A percentile compares a stretch with the other conserved stretches of the same genome.
Evolutionary conservation across 2,329 filamentous ascomycete genomes (phyloP).

Genomic region (Phialophora expanda): DNA sequence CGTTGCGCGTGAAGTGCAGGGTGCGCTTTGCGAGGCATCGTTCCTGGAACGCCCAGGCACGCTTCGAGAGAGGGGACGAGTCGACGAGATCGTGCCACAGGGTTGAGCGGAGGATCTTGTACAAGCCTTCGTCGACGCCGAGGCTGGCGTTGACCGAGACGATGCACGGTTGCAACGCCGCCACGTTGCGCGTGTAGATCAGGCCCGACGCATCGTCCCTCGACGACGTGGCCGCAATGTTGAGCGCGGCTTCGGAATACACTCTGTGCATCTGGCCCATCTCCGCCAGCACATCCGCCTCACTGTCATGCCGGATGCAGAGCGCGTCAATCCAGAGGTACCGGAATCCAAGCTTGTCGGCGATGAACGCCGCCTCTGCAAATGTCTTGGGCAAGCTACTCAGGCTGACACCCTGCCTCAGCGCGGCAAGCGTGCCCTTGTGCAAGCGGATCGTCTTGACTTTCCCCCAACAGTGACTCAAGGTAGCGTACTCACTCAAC

Average conservation of each 20-base stretch:
- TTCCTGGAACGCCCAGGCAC: slow-evolving; percentile 41
- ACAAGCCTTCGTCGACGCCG: slow-evolving; percentile 38
- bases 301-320: slow-evolving; percentile 41
- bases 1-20: slow-evolving; percentile 41
- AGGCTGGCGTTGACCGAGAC: slow-evolving; percentile 32
- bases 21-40: slow-evolving; percentile 40
- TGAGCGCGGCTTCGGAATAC: slow-evolving; percentile 38
- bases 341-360: slow-evolving; percentile 36
- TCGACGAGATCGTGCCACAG: slow-evolving; percentile 40
- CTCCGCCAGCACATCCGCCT: slow-evolving; percentile 36
- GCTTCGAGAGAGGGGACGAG: slow-evolving; percentile 35
- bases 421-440: slow-evolving; percentile 37
- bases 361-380: slow-evolving; percentile 36
- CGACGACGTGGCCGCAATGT: slow-evolving; percentile 38
- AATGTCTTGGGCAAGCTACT: slow-evolving; percentile 39
- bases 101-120: slow-evolving; percentile 39
- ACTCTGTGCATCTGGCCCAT: slow-evolving; percentile 38
- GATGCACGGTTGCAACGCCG: slow-evolving; percentile 37
- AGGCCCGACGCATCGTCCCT: slow-evolving; percentile 36
- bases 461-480: slow-evolving; percentile 40
- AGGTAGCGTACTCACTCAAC: slow-evolving; percentile 38
- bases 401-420: slow-evolving; percentile 37
- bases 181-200: slow-evolving; percentile 37
- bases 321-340: slow-evolving; percentile 41
- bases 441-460: slow-evolving; percentile 36